Evolutionary conservation across 495 filamentous ascomycete genomes (phyloP).

Genomic region (Lichina pygmaea): DNA sequence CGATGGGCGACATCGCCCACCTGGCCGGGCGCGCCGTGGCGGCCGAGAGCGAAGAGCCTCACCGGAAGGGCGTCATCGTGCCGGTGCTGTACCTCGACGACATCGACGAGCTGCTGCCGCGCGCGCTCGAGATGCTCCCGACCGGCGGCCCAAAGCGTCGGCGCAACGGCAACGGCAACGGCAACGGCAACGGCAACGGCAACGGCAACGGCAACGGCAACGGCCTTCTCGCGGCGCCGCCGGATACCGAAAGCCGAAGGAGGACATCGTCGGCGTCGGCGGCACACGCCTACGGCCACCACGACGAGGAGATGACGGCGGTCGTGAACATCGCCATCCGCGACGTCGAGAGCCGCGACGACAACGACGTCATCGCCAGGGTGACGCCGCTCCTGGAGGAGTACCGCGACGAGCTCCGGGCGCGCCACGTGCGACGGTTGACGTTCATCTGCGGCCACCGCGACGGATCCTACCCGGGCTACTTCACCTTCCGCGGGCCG

Average conservation of each 20-base stretch:
- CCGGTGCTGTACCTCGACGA: conserved; percentile 86
- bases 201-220: conserved; percentile 10
- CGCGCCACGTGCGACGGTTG: conserved; percentile 58
- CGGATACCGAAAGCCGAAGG: conserved; percentile 16
- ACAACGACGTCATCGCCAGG: conserved; percentile 49
- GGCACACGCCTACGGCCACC: too few relatives aligned
- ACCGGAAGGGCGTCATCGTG: conserved; percentile 81
- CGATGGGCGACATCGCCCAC: conserved; percentile 82
- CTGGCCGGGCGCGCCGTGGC: conserved; percentile 28
- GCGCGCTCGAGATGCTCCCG: conserved; percentile 65
- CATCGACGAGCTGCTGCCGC: conserved; percentile 55
- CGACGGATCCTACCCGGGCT: conserved; percentile 83
- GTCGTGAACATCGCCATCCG: conserved; percentile 81
- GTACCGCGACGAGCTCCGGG: conserved; percentile 56
- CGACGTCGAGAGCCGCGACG: conserved; percentile 67
- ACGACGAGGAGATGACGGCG: conserved; percentile 53
- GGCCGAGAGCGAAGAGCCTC: conserved; percentile 29
- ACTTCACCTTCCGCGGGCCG: conserved; percentile 93
- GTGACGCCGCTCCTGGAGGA: conserved; percentile 52
- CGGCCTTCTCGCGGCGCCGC: conserved; percentile 20
- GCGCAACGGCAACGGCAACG: conserved; percentile 6
- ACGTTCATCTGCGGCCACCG: conserved; percentile 93
- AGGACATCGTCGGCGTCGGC: not conserved
- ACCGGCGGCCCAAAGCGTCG: conserved; percentile 18
- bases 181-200: too few relatives aligned